Conservation (phyloP, 768 basidiomycete species). For the Lactifluus subvellereus region DNA sequence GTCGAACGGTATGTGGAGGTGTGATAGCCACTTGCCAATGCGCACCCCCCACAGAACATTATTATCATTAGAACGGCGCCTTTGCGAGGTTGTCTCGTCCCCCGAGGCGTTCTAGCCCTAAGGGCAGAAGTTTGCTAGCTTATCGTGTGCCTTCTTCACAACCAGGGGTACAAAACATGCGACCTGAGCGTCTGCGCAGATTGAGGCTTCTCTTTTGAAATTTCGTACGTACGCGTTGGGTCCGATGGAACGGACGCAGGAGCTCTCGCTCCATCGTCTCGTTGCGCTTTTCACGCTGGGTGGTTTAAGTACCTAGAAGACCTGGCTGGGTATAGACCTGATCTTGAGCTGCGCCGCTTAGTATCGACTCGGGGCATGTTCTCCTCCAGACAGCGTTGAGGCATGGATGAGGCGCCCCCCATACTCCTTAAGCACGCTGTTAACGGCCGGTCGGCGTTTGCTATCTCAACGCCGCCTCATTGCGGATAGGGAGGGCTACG, state of each 20-base stretch:
- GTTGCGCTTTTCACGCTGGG: background rate
- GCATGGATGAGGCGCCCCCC: background rate
- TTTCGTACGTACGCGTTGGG: background rate
- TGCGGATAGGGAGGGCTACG: background rate
- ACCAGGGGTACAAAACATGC: background rate
- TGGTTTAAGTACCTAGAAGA: too few relatives aligned
- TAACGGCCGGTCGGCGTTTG: background rate
- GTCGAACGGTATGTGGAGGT: background rate
- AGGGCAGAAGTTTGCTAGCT: background rate
- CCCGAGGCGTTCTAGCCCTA: background rate
- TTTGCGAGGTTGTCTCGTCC: background rate
- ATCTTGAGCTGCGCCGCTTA: background rate
- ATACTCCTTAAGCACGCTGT: background rate
- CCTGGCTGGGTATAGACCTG: background rate
- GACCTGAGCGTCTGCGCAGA: background rate
- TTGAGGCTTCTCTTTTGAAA: conserved; percentile 1
- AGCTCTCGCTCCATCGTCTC: background rate
- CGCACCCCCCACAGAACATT: background rate
- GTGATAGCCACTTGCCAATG: background rate
- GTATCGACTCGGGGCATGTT: background rate
- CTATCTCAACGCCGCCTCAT: background rate
- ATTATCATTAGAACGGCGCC: background rate
- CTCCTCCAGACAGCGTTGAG: background rate
- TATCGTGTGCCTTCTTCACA: background rate
- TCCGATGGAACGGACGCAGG: background rate